A percentile compares a stretch with the other conserved stretches of the same genome.
These are phyloP conservation scores for Akanthomyces uredinophilus DNA, from an alignment of 2,329 filamentous ascomycete genomes.

Conservation along the genomic window DNA sequence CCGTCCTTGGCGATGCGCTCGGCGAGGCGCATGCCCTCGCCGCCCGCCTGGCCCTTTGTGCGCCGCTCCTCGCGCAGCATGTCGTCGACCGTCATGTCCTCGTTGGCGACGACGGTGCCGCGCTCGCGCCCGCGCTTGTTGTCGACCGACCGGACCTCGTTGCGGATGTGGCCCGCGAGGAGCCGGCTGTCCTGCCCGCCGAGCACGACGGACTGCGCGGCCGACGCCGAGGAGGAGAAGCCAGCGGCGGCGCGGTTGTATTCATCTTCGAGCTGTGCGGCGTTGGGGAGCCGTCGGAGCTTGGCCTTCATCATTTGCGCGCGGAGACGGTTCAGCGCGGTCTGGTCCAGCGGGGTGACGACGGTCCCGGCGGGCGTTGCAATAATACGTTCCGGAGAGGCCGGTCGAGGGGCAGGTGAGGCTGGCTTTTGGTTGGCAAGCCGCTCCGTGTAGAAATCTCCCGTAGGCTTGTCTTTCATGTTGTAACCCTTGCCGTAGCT, in stretches of 20 bases:
- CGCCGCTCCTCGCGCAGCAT: slow-evolving; percentile 94
- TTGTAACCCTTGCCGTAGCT: slow-evolving; percentile 82
- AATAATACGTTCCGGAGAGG: slow-evolving; percentile 29
- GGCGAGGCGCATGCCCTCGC: slow-evolving; percentile 76
- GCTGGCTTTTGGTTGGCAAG: slow-evolving; percentile 47
- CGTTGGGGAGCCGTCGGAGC: slow-evolving; percentile 70
- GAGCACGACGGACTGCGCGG: slow-evolving; percentile 64
- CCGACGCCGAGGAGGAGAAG: slow-evolving; percentile 51
- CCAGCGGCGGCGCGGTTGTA: slow-evolving; percentile 72
- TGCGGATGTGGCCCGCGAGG: slow-evolving; percentile 63
- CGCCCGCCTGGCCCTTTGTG: slow-evolving; percentile 69
- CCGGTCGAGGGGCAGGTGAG: slow-evolving; percentile 26
- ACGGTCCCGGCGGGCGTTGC: slow-evolving; percentile 13
- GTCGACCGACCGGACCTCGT: slow-evolving; percentile 71
- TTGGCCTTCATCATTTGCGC: slow-evolving; percentile 97
- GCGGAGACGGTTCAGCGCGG: slow-evolving; percentile 79
- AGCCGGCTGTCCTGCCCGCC: slow-evolving; percentile 86
- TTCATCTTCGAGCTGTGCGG: slow-evolving; percentile 70
- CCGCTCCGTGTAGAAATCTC: slow-evolving; percentile 77
- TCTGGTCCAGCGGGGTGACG: slow-evolving; percentile 58
- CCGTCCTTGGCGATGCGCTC: slow-evolving; percentile 91
- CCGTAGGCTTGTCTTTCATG: slow-evolving; percentile 79
- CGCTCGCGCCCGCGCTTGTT: slow-evolving; percentile 80
- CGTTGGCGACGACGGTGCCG: slow-evolving; percentile 81
- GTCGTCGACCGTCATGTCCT: slow-evolving; percentile 93